Base-by-base conservation (phyloP, 768 basidiomycete species). In the Lepiota venenata region DNA sequence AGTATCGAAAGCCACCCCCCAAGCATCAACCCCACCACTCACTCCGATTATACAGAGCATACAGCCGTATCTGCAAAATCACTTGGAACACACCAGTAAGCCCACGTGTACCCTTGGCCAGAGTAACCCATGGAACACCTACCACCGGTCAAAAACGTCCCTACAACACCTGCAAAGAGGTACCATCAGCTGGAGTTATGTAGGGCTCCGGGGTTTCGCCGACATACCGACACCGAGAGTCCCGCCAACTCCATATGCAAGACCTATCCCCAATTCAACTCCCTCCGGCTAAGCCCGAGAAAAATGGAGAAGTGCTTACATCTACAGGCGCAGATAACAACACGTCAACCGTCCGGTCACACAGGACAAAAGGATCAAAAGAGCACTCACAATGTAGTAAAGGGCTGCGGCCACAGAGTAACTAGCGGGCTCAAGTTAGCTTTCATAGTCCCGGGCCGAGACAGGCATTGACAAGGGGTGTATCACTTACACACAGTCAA, bases 401-500 rank as follows among this genome's bases (percentile, higher is more conserved):
- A 47, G 12, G 46, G 46, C 32, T 35, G 20, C 35, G 46, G 46
- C 46, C 46, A 47, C 16, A 21, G 4, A 35, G 46, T 21, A 6
- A 47, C 46, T 47, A 35, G 35, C 10, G 35, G 15, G 16, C 16
- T 4, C 20, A 47, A 22, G 8, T 22, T 27, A 46, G 32, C 32
- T 9, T 11, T 32, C 32, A n/a, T 4, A 9, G n/a, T 15, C 29
- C 25, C 25, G 25, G 25, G 25, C 25, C 44, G 14, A 25, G 3
- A 32, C 25, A 6, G 9, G 44, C 25, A 25, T 25, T 25, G 5
- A 2, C 25, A 45, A 45, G 16, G 11, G 20, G 25, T 25, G 5
- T 25, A 25, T 25, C 25, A 47, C 46, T 35, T 47, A 47, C 46
- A 47, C 29, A 47, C 46, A 16, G 46, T 47, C 46, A 47, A 36